These are phyloP conservation scores for Cadophora sp. DNA, from an alignment of 2,329 filamentous ascomycete genomes.

Conservation along the genomic window DNA sequence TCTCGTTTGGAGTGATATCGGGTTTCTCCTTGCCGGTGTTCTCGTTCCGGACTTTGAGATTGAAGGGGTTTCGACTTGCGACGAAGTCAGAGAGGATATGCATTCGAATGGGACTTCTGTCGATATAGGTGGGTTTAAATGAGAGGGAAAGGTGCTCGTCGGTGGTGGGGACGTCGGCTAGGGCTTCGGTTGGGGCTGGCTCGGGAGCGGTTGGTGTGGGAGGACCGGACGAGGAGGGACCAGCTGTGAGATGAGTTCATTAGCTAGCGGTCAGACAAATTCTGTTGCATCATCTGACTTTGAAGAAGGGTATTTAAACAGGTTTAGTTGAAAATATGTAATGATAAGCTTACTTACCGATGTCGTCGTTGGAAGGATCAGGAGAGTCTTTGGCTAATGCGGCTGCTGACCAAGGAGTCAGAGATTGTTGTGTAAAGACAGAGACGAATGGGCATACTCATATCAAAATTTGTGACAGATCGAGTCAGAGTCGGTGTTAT, in stretches of 20 bases:
- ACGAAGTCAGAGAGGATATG: neutral
- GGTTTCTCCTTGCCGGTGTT: neutral
- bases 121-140: neutral
- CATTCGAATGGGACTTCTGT: neutral
- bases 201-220: neutral
- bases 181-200: neutral
- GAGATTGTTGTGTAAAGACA: neutral
- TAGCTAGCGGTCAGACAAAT: neutral
- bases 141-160: neutral
- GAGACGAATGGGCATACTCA: neutral
- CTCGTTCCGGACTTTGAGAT: neutral
- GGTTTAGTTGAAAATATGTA: neutral
- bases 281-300: neutral
- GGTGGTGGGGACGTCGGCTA: neutral
- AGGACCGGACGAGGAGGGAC: neutral
- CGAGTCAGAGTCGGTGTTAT: neutral
- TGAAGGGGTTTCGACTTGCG: neutral
- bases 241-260: neutral
- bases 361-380: neutral
- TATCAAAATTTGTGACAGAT: neutral
- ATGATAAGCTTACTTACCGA: neutral
- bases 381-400: neutral
- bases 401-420: slow-evolving; percentile 3
- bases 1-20: neutral
- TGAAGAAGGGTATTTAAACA: too few species aligned